Conservation (phyloP, 2,329 filamentous ascomycete genomes). For the Furcasterigmium sp. region DNA sequence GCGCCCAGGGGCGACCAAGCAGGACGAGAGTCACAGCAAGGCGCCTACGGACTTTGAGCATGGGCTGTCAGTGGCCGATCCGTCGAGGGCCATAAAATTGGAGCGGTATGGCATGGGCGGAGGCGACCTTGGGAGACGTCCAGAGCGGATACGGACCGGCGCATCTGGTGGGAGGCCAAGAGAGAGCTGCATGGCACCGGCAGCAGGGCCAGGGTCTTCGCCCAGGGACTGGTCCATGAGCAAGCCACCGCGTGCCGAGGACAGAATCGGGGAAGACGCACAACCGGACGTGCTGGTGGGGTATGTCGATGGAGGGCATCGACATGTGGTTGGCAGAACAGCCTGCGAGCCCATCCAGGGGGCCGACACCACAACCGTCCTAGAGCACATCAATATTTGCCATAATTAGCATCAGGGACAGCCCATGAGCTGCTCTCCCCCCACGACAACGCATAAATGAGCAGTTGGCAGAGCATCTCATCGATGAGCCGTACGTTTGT, state of each 20-base stretch:
- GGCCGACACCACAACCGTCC: slow-evolving; percentile 7
- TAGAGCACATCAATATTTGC: slow-evolving; percentile 8
- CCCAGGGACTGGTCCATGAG: slow-evolving; percentile 9
- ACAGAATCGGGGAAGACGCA: slow-evolving; percentile 8
- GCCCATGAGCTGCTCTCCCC: too few species aligned
- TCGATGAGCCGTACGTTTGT: too few species aligned
- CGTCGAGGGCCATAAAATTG: slow-evolving; percentile 37
- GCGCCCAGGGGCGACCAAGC: slow-evolving; percentile 26
- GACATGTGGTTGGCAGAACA: slow-evolving; percentile 1
- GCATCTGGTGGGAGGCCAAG: slow-evolving; percentile 13
- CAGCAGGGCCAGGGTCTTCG: slow-evolving; percentile 10
- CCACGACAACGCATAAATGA: too few species aligned
- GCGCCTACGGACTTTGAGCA: slow-evolving; percentile 34
- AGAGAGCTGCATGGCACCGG: slow-evolving; percentile 9
- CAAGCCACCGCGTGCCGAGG: slow-evolving; percentile 13
- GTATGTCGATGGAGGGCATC: background rate
- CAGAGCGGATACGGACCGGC: slow-evolving; percentile 13
- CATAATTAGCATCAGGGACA: background rate
- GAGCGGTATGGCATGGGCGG: slow-evolving; percentile 15
- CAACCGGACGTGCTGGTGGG: slow-evolving; percentile 8
- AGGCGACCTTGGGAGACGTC: slow-evolving; percentile 7
- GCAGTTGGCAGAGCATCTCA: too few species aligned
- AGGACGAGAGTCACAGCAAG: slow-evolving; percentile 33
- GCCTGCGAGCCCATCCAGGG: background rate
- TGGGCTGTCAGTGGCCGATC: slow-evolving; percentile 36